Percentiles rank a stretch among this genome's conserved stretches.
phyloP scores from a whole-genome alignment of 73 alveolate genomes.

The Loxodes magnus region DNA sequence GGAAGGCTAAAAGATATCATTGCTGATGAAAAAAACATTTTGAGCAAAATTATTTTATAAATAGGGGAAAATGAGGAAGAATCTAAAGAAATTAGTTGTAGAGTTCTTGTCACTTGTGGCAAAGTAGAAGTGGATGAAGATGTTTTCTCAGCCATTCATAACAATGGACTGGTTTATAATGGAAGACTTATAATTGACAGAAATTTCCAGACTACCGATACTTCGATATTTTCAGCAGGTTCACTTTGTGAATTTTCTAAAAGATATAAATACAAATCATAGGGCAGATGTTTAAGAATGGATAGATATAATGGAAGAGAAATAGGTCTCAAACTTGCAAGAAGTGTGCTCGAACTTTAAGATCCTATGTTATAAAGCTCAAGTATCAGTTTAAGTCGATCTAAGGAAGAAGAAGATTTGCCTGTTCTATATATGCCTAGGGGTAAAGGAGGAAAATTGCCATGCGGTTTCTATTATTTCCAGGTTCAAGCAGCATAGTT shows the following conservation, averaged over 20 bases:
- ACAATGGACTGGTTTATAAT: slow-evolving; percentile 94
- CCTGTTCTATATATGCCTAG: slow-evolving; percentile 92
- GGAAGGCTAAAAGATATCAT: slow-evolving; percentile 30
- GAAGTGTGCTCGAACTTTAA: slow-evolving; percentile 88
- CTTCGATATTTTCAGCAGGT: slow-evolving; percentile 94
- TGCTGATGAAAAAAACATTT: slow-evolving; percentile 48
- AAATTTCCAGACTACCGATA: slow-evolving; percentile 94
- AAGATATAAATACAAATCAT: slow-evolving; percentile 79
- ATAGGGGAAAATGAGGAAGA: slow-evolving; percentile 5
- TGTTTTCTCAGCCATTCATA: slow-evolving; percentile 88
- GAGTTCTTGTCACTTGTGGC: slow-evolving; percentile 87
- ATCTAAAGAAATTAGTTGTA: slow-evolving; percentile 38
- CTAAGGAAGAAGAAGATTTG: slow-evolving; percentile 75
- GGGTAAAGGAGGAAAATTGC: slow-evolving; percentile 89
- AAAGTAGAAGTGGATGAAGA: slow-evolving; percentile 93
- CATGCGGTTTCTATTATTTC: slow-evolving; percentile 76
- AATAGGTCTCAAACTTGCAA: slow-evolving; percentile 90
- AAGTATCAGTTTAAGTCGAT: slow-evolving; percentile 72
- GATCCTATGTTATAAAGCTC: too few relatives aligned
- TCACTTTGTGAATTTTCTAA: slow-evolving; percentile 95
- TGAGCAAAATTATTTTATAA: slow-evolving; percentile 34
- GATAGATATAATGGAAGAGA: slow-evolving; percentile 97
- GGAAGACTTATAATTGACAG: slow-evolving; percentile 94
- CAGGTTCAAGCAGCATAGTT: slow-evolving; percentile 85
- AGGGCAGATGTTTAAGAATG: slow-evolving; percentile 86